These are phyloP conservation scores for Podospora bellae-mahoneyi DNA, from an alignment of 495 filamentous ascomycete species.

Conservation along the genomic window DNA sequence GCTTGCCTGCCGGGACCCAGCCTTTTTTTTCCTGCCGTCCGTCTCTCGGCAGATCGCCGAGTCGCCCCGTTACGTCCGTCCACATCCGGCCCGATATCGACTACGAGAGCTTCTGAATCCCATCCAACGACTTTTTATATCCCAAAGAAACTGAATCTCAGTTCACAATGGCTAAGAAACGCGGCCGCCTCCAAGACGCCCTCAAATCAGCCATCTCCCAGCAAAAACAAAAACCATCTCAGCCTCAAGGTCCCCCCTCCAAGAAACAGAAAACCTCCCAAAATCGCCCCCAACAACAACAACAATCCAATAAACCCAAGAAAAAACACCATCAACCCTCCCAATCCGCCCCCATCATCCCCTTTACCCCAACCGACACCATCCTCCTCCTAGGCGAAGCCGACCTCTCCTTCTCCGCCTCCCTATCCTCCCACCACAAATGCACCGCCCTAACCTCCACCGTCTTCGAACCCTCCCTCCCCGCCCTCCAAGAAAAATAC, in stretches of 20 bases:
- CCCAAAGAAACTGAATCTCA: background rate
- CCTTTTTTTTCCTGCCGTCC: conserved; percentile 16
- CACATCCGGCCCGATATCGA: conserved; percentile 4
- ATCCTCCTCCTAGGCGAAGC: conserved; percentile 90
- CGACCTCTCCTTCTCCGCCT: conserved; percentile 86
- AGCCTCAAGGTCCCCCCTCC: conserved; percentile 4
- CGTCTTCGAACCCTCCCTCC: conserved; percentile 44
- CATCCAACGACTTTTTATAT: background rate
- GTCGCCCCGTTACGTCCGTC: conserved; percentile 2
- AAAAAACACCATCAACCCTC: conserved; percentile 29
- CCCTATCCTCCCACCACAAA: conserved; percentile 66
- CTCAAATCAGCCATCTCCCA: conserved; percentile 25
- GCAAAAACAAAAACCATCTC: conserved; percentile 20
- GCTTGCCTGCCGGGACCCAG: conserved; percentile 11
- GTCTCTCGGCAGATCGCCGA: conserved; percentile 9
- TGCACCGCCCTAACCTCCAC: conserved; percentile 61
- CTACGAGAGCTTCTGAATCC: background rate
- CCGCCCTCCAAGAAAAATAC: conserved; percentile 64
- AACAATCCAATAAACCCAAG: conserved; percentile 4
- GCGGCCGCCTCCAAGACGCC: conserved; percentile 21
- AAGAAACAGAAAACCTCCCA: conserved; percentile 23
- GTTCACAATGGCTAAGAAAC: conserved; percentile 19
- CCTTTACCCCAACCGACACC: conserved; percentile 65
- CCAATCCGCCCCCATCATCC: conserved; percentile 59
- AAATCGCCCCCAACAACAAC: background rate